Evolutionary conservation across 495 filamentous ascomycete genomes (phyloP), one percentile per base, ranked within the genome.

Genomic region (Cairneyella variabilis): DNA sequence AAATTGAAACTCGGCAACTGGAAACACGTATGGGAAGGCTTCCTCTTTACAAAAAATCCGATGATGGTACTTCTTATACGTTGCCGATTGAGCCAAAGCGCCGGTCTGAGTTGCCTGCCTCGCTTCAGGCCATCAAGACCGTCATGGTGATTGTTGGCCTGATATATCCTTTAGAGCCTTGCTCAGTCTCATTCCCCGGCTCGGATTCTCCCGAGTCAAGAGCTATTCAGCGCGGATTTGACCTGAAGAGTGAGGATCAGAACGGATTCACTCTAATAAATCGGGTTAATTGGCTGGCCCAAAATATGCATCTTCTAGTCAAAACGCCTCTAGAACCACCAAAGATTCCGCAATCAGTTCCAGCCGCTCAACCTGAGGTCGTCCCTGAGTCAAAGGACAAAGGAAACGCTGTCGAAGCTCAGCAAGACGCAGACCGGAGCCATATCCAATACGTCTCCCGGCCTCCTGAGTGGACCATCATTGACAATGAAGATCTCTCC

Each of bases 361-460:
- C 12, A 32, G 28, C 53, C 17, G 9, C 16, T 18, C 44, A 18
- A 23, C 17, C 37, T 10, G 6, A 18, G 3, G n/a, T 20, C 22
- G 16, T 18, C 3, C 16, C 27, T 20, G 22, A 32, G 9, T 56
- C 59, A 27, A 32, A 56, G 3, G 51, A 48, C 45, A 53, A 59
- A 49, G 55, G 38, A n/a, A 57, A 52, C 51, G 21, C 40, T 41
- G 17, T 56, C 10, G 65, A 67, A 32, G 67, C 61, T 14, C 47
- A 54, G 30, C 62, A 67, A 49, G 42, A 57, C 60, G 48, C 56
- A 16, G 61, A 64, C n/a, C 40, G 58, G 39, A 61, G 48, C 38
- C 90, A 95, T 64, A 67, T 95, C 34, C 80, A 84, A 58, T 70
- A 88, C 51, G 89, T 96, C 40, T 84, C 88, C 12, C 76, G 90